Evolutionary conservation across 371 early-diverging fungal genomes (phyloP), one percentile per base, ranked within the genome.

Genomic region (Mortierella sp.): DNA sequence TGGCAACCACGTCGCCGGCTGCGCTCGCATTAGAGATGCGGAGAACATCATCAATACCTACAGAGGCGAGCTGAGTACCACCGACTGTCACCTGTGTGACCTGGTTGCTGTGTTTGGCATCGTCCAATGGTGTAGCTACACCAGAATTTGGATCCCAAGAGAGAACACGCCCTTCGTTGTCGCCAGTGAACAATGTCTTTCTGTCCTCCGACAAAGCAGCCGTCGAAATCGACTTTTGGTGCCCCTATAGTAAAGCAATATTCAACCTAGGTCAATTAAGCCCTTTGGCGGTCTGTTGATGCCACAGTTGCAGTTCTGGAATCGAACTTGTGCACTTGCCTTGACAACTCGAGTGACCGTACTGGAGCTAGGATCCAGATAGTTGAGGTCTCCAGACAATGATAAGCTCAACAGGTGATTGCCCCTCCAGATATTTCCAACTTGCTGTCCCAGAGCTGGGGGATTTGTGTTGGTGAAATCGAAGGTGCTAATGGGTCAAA

Each of bases 381-480:
- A 95, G 80, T 91, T 90, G 57, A 95, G 76, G 53, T 93, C 89
- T 22, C 96, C 96, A 19, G 87, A 88, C 21, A 94, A 82, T 7
- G 96, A 95, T 44, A 94, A 78, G 53, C 91, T 87, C 48, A 97
- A 40, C 17, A 96, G 60, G 67, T 88, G 74, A 59, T 89, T 81
- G 27, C 88, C 91, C 46, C 86, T 86, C 97, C 97, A 97, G 71
- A 96, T 76, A 57, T 89, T 91, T 53, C 98, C 98, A n/a, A 98
- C 92, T 81, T 98, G 98, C 80, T 96, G 97, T 61, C 92, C 83
- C 21, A 88, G 90, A 25, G 88, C 53, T 12, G 71, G 34, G 6
- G 74, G 54, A 17, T 57, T 41, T 19, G 72, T 70, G 17, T 63
- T 64, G 19, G 82, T 57, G 41, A 85, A 67, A 25, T 84, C 78